Percentiles rank a stretch among this genome's conserved stretches.
phyloP scores from a whole-genome alignment of 2,329 filamentous ascomycete species.

The Phaeoacremonium minimum region DNA sequence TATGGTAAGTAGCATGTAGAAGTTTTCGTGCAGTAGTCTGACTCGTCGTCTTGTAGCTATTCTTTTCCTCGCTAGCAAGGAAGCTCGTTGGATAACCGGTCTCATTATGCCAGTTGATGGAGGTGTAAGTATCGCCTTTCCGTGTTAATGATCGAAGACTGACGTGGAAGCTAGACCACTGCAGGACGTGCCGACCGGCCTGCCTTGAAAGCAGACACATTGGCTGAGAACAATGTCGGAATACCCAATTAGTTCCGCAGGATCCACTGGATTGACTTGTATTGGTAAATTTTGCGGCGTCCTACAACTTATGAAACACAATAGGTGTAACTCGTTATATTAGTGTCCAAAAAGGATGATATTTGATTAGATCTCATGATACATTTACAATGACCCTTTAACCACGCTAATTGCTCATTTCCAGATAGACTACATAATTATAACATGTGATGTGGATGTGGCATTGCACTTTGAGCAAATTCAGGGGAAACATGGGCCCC shows the following conservation, averaged over 20 bases:
- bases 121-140: conserved; percentile 12
- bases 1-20: conserved; percentile 11
- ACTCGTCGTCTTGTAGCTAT: conserved; percentile 9
- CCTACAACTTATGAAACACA: no score
- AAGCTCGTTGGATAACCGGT: conserved; percentile 21
- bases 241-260: no score
- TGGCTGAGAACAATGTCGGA: no score
- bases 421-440: no score
- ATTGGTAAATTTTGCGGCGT: no score
- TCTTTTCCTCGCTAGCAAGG: conserved; percentile 19
- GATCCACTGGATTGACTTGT: no score
- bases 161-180: background rate
- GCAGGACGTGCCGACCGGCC: conserved; percentile 6
- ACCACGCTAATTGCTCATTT: no score
- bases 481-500: background rate
- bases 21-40: background rate
- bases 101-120: conserved; percentile 21
- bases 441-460: no score
- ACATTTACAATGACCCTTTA: no score
- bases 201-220: conserved; percentile 3
- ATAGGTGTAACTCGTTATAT: no score
- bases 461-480: no score
- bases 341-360: no score
- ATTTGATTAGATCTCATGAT: background rate
- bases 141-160: background rate